Conservation (phyloP, 169 alveolate genomes). For the Miamiensis avidus region DNA sequence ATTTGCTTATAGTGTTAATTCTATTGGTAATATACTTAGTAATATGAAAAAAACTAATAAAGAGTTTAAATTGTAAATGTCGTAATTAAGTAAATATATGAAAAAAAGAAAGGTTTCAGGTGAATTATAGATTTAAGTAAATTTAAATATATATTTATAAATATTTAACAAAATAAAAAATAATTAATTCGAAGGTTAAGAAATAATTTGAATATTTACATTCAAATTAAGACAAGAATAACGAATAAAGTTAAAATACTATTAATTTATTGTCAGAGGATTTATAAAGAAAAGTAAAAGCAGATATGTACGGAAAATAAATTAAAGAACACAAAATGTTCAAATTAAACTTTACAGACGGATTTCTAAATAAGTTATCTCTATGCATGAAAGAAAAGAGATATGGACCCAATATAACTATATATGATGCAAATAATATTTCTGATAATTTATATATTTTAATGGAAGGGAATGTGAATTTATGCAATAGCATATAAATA, state of each 20-base stretch:
- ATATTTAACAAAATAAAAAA: no score
- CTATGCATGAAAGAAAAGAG: slow-evolving; percentile 19
- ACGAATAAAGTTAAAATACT: neutral
- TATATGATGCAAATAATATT: neutral
- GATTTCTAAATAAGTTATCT: neutral
- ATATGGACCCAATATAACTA: slow-evolving; percentile 2
- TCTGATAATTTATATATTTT: slow-evolving; percentile 1
- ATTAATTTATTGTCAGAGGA: neutral
- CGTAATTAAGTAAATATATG: neutral
- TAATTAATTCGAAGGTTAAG: neutral
- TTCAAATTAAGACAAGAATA: neutral
- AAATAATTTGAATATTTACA: slow-evolving; percentile 18
- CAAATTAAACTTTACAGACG: neutral
- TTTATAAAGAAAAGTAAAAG: neutral
- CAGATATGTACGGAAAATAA: slow-evolving; percentile 2
- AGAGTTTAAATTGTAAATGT: neutral
- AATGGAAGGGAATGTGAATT: neutral
- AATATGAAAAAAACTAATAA: no score
- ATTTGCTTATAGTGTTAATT: neutral
- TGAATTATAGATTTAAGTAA: neutral
- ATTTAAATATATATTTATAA: no score
- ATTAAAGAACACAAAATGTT: slow-evolving; percentile 1
- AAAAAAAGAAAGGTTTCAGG: neutral
- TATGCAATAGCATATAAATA: neutral
- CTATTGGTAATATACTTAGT: neutral